Evolutionary conservation across 2,329 filamentous ascomycete genomes (phyloP).

Genomic region (Penicillium fuscoglaucum): DNA sequence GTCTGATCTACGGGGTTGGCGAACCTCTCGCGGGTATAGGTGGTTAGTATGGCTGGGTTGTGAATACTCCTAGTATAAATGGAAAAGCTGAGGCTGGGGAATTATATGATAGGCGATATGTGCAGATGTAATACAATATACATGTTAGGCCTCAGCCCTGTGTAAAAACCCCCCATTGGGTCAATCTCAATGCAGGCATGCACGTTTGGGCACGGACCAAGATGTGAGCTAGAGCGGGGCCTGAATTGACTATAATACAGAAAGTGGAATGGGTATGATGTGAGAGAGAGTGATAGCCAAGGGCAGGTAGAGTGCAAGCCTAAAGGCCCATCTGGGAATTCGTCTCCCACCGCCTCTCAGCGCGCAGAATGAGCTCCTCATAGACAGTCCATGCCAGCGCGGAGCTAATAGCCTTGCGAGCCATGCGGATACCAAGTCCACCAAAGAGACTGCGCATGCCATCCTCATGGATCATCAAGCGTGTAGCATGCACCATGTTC

Average conservation of each 20-base stretch:
- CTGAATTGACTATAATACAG: conserved; percentile 20
- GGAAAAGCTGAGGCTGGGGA: background rate
- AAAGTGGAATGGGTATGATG: conserved; percentile 4
- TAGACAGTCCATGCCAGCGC: conserved; percentile 98
- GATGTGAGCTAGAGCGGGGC: conserved; percentile 2
- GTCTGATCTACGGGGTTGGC: background rate
- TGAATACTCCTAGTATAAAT: background rate
- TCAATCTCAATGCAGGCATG: conserved; percentile 13
- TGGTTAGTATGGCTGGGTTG: background rate
- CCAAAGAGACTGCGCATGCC: conserved; percentile 79
- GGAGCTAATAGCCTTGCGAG: conserved; percentile 85
- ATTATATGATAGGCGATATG: background rate
- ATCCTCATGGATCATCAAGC: conserved; percentile 78
- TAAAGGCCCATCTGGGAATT: conserved; percentile 28
- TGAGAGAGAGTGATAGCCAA: background rate
- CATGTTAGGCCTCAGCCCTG: background rate
- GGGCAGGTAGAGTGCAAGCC: background rate
- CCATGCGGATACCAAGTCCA: conserved; percentile 82
- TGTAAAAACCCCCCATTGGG: background rate
- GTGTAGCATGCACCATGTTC: conserved; percentile 76
- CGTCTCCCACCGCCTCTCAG: conserved; percentile 51
- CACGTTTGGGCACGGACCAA: conserved; percentile 2
- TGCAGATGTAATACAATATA: conserved; percentile 3
- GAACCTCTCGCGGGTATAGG: background rate
- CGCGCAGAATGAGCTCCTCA: conserved; percentile 82